Conservation (phyloP, 2,329 filamentous ascomycete genomes). For the Arthrobotrys iridis region DNA sequence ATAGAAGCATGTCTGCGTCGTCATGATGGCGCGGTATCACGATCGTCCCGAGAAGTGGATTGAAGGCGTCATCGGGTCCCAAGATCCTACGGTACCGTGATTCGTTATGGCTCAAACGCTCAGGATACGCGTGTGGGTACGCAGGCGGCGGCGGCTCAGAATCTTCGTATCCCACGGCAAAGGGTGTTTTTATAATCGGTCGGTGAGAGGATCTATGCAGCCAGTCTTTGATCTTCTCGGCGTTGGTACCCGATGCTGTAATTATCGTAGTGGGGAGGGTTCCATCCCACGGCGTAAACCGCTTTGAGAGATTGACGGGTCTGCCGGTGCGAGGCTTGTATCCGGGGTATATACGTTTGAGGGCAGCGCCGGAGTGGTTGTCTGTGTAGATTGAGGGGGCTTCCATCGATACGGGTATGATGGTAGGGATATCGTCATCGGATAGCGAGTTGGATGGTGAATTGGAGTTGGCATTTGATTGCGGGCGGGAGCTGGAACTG, state of each 20-base stretch:
- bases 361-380: neutral
- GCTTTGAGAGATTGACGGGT: neutral
- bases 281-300: constrained; percentile 22
- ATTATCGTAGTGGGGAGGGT: neutral
- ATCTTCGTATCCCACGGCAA: neutral
- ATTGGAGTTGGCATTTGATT: no score
- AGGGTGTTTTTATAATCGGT: neutral
- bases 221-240: neutral
- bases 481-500: no score
- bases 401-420: no score
- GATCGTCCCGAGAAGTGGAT: neutral
- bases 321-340: neutral
- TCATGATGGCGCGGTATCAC: constrained; percentile 16
- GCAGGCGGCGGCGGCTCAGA: neutral
- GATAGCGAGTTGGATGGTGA: no score
- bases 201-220: neutral
- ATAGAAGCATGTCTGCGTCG: neutral
- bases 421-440: no score
- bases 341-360: no score
- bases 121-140: neutral
- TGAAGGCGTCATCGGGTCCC: neutral
- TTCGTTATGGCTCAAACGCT: no score
- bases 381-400: neutral
- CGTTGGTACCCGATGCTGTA: neutral
- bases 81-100: no score